Evolutionary conservation across 106 monocot species (phyloP).

Genomic region (Iris macrosiphon): DNA sequence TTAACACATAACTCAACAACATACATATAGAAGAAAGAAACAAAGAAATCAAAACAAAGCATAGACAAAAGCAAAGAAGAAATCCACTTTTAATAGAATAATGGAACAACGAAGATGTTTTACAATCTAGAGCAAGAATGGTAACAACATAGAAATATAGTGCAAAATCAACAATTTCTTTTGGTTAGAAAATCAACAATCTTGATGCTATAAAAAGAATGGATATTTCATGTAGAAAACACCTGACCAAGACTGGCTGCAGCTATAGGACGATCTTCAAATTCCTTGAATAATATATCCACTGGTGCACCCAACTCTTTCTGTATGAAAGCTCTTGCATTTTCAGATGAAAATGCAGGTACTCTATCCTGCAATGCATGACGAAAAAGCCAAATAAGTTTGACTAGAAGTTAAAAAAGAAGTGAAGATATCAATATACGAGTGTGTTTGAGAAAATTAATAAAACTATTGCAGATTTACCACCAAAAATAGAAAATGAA

Average conservation of each 20-base stretch:
- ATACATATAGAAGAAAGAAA: too few relatives aligned
- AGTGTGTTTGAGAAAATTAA: not conserved
- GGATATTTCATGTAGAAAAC: constrained; percentile 10
- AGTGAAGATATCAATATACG: too few relatives aligned
- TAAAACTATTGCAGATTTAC: too few relatives aligned
- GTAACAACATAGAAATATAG: not conserved
- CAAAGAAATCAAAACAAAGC: too few relatives aligned
- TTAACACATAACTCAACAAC: too few relatives aligned
- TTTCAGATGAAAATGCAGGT: constrained; percentile 80
- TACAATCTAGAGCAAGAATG: too few relatives aligned
- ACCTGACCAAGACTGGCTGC: constrained; percentile 98
- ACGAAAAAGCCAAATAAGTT: not conserved
- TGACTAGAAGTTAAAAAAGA: not conserved
- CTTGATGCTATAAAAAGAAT: not conserved
- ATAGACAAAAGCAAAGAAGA: too few relatives aligned
- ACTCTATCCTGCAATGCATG: constrained; percentile 62
- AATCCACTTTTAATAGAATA: too few relatives aligned
- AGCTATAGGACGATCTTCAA: constrained; percentile 77
- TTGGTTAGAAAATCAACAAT: too few relatives aligned
- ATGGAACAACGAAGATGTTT: too few relatives aligned
- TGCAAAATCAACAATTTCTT: too few relatives aligned
- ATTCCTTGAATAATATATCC: constrained; percentile 62
- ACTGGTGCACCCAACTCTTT: constrained; percentile 63
- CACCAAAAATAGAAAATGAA: too few relatives aligned
- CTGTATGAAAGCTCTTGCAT: constrained; percentile 63